Percentiles rank a stretch among this genome's conserved stretches.
Conservation (phyloP, 2,329 filamentous ascomycete genomes). For the Xenoacremonium recifei region DNA sequence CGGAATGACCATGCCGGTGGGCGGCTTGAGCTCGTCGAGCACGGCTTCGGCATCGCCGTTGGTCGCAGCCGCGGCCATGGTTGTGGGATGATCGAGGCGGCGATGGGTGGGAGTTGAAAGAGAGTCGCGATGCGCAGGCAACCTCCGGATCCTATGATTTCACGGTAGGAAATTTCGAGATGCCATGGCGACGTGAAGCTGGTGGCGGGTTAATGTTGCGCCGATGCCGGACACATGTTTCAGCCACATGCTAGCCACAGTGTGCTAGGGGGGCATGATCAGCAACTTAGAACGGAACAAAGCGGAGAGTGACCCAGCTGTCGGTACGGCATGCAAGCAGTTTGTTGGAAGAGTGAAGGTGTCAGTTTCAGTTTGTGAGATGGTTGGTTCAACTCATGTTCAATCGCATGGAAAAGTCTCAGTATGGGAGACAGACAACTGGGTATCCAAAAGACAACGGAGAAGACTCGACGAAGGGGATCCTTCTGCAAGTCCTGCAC, state of each 20-base stretch:
- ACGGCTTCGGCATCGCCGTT: slow-evolving; percentile 53
- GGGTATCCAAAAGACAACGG: no score
- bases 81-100: slow-evolving; percentile 6
- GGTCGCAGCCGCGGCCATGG: slow-evolving; percentile 36
- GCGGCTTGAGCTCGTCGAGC: slow-evolving; percentile 72
- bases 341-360: no score
- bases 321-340: no score
- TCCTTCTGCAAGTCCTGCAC: no score
- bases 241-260: not conserved
- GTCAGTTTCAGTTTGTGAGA: no score
- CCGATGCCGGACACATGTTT: slow-evolving; percentile 1
- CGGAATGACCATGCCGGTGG: slow-evolving; percentile 80
- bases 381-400: no score
- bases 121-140: not conserved
- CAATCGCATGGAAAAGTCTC: no score
- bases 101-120: not conserved
- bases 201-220: slow-evolving; percentile 11
- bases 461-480: no score
- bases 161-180: slow-evolving; percentile 25
- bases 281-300: no score
- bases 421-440: no score
- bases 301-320: no score
- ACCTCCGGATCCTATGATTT: not conserved
- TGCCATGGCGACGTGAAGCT: slow-evolving; percentile 19
- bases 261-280: no score